Percentiles rank a stretch among this genome's conserved stretches.
Conservation (phyloP, 306 rosid genomes). For the Gastrolobium villosum region DNA sequence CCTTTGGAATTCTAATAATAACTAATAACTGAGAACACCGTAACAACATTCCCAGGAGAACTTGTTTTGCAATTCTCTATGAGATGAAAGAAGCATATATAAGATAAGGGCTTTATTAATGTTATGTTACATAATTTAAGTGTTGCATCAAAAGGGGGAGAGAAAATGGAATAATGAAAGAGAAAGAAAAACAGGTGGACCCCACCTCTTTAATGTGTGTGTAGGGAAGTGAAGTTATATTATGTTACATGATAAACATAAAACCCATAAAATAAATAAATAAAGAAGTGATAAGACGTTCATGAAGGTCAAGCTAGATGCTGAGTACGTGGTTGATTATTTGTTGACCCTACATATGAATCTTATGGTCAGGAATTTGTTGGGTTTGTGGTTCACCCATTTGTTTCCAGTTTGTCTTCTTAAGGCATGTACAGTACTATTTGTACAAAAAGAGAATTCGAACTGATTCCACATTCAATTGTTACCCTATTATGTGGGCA, state of each 20-base stretch:
- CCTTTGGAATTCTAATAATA: not conserved
- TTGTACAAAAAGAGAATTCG: not conserved
- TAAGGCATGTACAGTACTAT: not conserved
- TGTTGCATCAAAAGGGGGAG: too few relatives aligned
- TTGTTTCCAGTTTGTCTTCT: slow-evolving; percentile 9
- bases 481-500: not conserved
- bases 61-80: not conserved
- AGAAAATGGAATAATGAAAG: too few relatives aligned
- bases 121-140: too few relatives aligned
- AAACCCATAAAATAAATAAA: slow-evolving; percentile 10
- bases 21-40: too few relatives aligned
- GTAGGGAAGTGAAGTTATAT: too few relatives aligned
- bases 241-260: too few relatives aligned
- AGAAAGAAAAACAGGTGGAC: too few relatives aligned
- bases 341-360: not conserved
- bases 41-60: not conserved
- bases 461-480: slow-evolving; percentile 11
- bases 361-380: not conserved
- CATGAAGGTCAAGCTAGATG: slow-evolving; percentile 20
- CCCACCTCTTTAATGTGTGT: too few relatives aligned
- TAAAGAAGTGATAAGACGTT: not conserved
- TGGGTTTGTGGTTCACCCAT: slow-evolving; percentile 31
- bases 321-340: not conserved
- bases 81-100: not conserved
- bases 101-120: too few relatives aligned